phyloP scores from a whole-genome alignment of 192 early-diverging fungal species.

The Dissophora ornata region DNA sequence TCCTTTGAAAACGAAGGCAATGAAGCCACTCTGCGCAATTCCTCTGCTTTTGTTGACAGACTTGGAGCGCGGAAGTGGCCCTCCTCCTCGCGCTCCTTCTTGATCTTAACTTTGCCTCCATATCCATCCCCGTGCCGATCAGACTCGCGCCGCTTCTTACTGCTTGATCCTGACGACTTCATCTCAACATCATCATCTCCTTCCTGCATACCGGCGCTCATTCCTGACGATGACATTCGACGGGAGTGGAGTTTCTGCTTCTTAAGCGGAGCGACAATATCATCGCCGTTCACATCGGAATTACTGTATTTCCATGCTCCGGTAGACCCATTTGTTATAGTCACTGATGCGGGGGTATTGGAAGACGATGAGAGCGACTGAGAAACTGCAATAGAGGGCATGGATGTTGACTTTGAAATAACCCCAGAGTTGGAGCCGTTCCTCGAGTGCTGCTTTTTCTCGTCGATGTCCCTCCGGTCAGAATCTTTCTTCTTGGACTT shows the following conservation, averaged over 20 bases:
- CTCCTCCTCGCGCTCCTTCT: slow-evolving; percentile 56
- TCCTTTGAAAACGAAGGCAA: slow-evolving; percentile 40
- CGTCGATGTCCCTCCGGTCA: slow-evolving; percentile 8
- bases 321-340: neutral
- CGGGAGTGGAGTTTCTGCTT: slow-evolving; percentile 31
- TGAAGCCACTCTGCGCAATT: slow-evolving; percentile 35
- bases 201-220: neutral
- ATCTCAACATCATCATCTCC: slow-evolving; percentile 16
- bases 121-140: slow-evolving; percentile 37
- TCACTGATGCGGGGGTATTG: slow-evolving; percentile 2
- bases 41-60: slow-evolving; percentile 18
- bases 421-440: slow-evolving; percentile 7
- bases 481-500: slow-evolving; percentile 25
- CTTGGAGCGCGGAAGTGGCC: slow-evolving; percentile 8
- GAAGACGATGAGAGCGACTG: slow-evolving; percentile 6
- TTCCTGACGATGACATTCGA: slow-evolving; percentile 11
- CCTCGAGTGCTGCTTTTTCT: slow-evolving; percentile 22
- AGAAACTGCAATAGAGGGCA: slow-evolving; percentile 20
- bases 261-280: slow-evolving; percentile 5
- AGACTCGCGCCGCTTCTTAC: slow-evolving; percentile 44
- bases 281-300: slow-evolving; percentile 4
- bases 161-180: slow-evolving; percentile 6
- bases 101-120: slow-evolving; percentile 50
- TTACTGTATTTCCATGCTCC: slow-evolving; percentile 5
- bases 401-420: slow-evolving; percentile 24